These are phyloP conservation scores for Tricholoma sp. DNA, from an alignment of 768 basidiomycete species.

Conservation along the genomic window DNA sequence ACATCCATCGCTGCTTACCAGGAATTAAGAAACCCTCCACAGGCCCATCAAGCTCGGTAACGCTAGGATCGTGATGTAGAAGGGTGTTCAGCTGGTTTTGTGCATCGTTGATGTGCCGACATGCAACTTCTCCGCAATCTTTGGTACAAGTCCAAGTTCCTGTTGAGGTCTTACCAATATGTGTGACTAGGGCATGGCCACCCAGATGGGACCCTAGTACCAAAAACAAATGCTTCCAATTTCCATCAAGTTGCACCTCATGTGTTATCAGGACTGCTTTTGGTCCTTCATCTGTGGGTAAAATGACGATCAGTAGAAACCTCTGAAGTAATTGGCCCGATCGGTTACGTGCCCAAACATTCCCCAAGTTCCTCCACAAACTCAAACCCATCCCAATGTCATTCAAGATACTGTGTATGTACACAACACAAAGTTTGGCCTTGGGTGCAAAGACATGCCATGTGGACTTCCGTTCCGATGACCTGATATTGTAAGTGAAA, in stretches of 20 bases:
- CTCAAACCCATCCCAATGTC: neutral
- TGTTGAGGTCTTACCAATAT: neutral
- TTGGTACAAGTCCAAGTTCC: slow-evolving; percentile 2
- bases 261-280: neutral
- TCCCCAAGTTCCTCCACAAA: neutral
- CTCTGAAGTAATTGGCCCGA: too few species aligned
- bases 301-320: neutral
- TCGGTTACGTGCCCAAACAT: neutral
- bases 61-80: neutral
- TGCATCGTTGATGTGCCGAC: neutral
- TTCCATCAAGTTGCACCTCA: neutral
- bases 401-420: neutral
- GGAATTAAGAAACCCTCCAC: neutral
- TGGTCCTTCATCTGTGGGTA: neutral
- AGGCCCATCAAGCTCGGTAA: neutral
- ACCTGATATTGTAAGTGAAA: neutral
- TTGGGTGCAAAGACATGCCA: slow-evolving; percentile 1
- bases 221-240: neutral
- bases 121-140: neutral
- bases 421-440: neutral
- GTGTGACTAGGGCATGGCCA: neutral
- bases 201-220: neutral
- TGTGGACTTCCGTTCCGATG: neutral
- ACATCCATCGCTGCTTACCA: neutral
- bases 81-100: neutral